phyloP scores from a whole-genome alignment of 1,284 basidiomycete genomes.

The Cutaneotrichosporon sp. region DNA sequence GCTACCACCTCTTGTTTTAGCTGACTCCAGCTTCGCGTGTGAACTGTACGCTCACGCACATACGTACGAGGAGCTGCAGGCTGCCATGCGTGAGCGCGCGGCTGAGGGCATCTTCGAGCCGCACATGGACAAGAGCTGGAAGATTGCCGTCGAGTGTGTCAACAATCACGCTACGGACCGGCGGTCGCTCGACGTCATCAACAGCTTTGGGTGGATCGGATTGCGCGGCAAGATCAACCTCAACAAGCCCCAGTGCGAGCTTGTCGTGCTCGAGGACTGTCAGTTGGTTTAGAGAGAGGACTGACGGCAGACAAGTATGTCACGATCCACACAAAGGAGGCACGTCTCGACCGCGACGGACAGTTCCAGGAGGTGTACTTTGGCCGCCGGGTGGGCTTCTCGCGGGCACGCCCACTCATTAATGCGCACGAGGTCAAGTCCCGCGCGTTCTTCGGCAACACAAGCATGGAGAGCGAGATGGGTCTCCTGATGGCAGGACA shows the following conservation, averaged over 20 bases:
- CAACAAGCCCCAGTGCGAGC: slow-evolving; percentile 72
- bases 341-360: slow-evolving; percentile 58
- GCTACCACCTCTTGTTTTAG: slow-evolving; percentile 29
- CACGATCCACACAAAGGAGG: slow-evolving; percentile 29
- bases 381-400: slow-evolving; percentile 76
- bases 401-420: slow-evolving; percentile 68
- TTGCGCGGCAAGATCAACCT: slow-evolving; percentile 80
- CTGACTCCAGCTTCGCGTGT: slow-evolving; percentile 63
- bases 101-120: slow-evolving; percentile 59
- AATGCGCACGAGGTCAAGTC: slow-evolving; percentile 82
- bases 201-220: slow-evolving; percentile 71
- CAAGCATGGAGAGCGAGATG: slow-evolving; percentile 96
- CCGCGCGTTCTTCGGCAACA: slow-evolving; percentile 88
- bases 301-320: slow-evolving; percentile 35
- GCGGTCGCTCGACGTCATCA: slow-evolving; percentile 60
- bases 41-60: slow-evolving; percentile 71
- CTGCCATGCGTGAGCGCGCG: slow-evolving; percentile 57
- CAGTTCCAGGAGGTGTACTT: slow-evolving; percentile 71
- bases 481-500: slow-evolving; percentile 95
- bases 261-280: slow-evolving; percentile 92
- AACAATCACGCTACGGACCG: slow-evolving; percentile 52
- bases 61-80: slow-evolving; percentile 68
- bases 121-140: slow-evolving; percentile 72
- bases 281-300: slow-evolving; percentile 5
- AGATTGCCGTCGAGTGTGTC: slow-evolving; percentile 72